A percentile compares a stretch with the other conserved stretches of the same genome.
phyloP scores from a whole-genome alignment of 768 basidiomycete species.

The Suillus placidus region DNA sequence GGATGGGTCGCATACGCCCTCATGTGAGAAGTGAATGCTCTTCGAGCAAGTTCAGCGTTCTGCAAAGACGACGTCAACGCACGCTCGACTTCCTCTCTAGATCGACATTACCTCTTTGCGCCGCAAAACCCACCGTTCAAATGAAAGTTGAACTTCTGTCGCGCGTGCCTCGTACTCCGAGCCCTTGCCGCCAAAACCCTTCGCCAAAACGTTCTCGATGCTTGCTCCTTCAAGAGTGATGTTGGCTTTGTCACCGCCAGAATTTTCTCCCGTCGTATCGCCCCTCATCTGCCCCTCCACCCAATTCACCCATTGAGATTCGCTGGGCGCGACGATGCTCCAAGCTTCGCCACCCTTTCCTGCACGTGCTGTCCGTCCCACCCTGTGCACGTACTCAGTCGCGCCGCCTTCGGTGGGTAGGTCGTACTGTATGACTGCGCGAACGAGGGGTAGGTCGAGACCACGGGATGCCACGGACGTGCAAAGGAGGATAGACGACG shows the following conservation, averaged over 20 bases:
- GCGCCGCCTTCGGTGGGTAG: constrained; percentile 96
- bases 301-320: constrained; percentile 90
- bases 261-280: constrained; percentile 32
- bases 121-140: constrained; percentile 90
- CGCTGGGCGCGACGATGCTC: constrained; percentile 87
- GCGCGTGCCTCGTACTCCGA: constrained; percentile 85
- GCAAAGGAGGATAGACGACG: constrained; percentile 81
- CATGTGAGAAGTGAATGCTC: constrained; percentile 90
- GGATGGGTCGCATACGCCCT: constrained; percentile 98
- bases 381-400: constrained; percentile 95
- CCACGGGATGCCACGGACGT: constrained; percentile 99
- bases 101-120: constrained; percentile 58
- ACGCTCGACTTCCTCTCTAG: constrained; percentile 6
- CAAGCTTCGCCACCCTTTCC: constrained; percentile 96
- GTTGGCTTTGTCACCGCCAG: constrained; percentile 32
- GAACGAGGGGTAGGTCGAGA: constrained; percentile 91
- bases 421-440: constrained; percentile 94
- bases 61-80: constrained; percentile 34
- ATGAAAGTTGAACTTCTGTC: constrained; percentile 92
- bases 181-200: constrained; percentile 85
- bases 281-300: constrained; percentile 81
- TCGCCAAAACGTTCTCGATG: constrained; percentile 70
- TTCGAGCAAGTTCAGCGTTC: constrained; percentile 79
- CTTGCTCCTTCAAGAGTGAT: constrained; percentile 60
- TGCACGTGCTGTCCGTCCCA: constrained; percentile 95